Evolutionary conservation across 2,329 filamentous ascomycete genomes (phyloP), one percentile per base, ranked within the genome.

Genomic region (Stachybotrys echinatus): DNA sequence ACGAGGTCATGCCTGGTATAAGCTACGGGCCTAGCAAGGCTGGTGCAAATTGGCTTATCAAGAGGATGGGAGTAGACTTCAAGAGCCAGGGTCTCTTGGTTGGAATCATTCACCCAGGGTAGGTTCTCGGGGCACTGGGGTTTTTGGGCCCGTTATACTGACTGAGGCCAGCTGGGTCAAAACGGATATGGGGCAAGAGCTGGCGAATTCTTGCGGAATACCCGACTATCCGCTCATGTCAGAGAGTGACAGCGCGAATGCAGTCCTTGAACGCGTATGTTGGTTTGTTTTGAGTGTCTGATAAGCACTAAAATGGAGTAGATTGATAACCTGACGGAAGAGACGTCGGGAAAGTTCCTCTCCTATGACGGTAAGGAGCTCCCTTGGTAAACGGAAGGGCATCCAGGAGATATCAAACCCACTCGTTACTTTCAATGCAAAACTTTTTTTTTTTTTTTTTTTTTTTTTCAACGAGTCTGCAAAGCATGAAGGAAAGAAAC

Each of bases 1-100:
- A 34, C 42, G 6, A 62, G 61, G 45, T 54, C 51, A 1, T 69
- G 2, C 62, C 67, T 1, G 62, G 58, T 14, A 63, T 68, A 0
- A 64, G 66, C 1, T 79, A 81, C 51, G 75, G 70, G 0, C 56
- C 71, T 2, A 67, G 66, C 47, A 80, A 80, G 56, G 60, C 65
- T 1, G 64, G 55, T 6, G 52, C 58, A 12, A 60, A 64, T 49
- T 69, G 63, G 63, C 54, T 65, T 22, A 62, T 61, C 8, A 58
- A 57, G 20, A 57, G 61, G 20, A 63, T 70, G 14, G 57, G 63
- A 44, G 54, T 55, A 6, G 67, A 71, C 52, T 53, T 54, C 37
- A 47, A 23, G n/a, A 61, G 68, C 17, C 52, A 59, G 12, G 61
- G 62, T 52, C 52, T 75, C 10, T 61, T 63, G 10, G 52, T 62